These are phyloP conservation scores for Licmophora abbreviata DNA, from an alignment of 108 stramenopile genomes.

Conservation along the genomic window DNA sequence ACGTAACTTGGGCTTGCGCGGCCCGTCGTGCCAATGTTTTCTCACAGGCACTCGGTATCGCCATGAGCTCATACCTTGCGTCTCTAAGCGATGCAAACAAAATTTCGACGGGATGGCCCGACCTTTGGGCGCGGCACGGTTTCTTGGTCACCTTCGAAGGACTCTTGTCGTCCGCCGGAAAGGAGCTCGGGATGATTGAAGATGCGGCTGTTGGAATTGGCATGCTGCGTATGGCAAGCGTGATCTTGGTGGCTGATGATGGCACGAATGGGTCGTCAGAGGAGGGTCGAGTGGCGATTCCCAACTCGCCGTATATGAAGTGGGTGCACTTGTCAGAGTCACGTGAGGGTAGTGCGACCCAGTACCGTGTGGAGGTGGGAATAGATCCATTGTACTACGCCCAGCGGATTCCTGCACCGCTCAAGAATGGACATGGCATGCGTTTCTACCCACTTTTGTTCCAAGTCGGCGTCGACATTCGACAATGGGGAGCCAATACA, in stretches of 20 bases:
- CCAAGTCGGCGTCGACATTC: slow-evolving; percentile 88
- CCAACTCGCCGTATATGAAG: slow-evolving; percentile 55
- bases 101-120: slow-evolving; percentile 39
- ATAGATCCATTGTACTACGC: slow-evolving; percentile 55
- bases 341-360: slow-evolving; percentile 16
- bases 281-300: slow-evolving; percentile 25
- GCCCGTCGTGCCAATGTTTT: slow-evolving; percentile 74
- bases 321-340: slow-evolving; percentile 39
- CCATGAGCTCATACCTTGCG: slow-evolving; percentile 64
- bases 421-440: slow-evolving; percentile 48
- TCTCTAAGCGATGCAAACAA: slow-evolving; percentile 44
- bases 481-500: slow-evolving; percentile 77
- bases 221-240: slow-evolving; percentile 71
- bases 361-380: slow-evolving; percentile 58
- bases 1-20: slow-evolving; percentile 73
- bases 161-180: slow-evolving; percentile 76
- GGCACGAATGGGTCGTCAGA: not conserved
- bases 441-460: slow-evolving; percentile 76
- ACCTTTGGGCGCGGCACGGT: slow-evolving; percentile 68
- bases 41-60: slow-evolving; percentile 77
- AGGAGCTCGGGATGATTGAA: slow-evolving; percentile 86
- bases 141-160: slow-evolving; percentile 85
- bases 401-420: slow-evolving; percentile 49
- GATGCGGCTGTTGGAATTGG: slow-evolving; percentile 77
- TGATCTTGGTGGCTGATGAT: slow-evolving; percentile 52